phyloP scores from a whole-genome alignment of 495 filamentous ascomycete species.

The Evernia prunastri region DNA sequence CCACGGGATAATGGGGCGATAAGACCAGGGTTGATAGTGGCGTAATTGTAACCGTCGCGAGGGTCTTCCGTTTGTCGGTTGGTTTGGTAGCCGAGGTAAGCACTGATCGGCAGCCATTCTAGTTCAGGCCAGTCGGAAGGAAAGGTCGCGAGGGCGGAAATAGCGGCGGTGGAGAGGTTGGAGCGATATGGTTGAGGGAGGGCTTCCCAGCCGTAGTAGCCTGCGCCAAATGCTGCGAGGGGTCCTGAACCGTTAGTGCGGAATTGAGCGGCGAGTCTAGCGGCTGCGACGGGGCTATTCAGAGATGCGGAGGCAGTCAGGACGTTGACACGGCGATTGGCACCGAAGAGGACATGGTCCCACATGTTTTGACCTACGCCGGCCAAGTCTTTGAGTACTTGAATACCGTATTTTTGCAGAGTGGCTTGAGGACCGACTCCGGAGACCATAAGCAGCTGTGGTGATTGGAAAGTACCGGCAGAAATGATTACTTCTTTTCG shows the following conservation, averaged over 20 bases:
- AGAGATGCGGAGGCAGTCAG: conserved; percentile 25
- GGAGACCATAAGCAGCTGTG: conserved; percentile 49
- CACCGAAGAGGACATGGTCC: conserved; percentile 34
- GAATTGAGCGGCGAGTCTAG: conserved; percentile 17
- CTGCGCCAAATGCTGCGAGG: conserved; percentile 22
- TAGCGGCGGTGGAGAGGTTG: conserved; percentile 17
- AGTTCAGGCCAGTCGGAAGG: conserved; percentile 47
- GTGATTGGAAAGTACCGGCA: conserved; percentile 43
- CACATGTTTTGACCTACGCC: conserved; percentile 44
- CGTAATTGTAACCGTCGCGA: conserved; percentile 37
- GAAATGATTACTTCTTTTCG: conserved; percentile 43
- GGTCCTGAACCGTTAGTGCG: conserved; percentile 22
- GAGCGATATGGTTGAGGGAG: conserved; percentile 27
- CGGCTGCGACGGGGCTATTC: conserved; percentile 16
- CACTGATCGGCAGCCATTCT: conserved; percentile 35
- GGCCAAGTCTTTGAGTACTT: conserved; percentile 36
- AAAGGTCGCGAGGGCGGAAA: conserved; percentile 27
- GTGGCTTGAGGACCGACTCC: conserved; percentile 40
- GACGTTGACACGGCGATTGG: conserved; percentile 37
- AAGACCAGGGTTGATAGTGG: conserved; percentile 33
- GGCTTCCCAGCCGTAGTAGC: conserved; percentile 36
- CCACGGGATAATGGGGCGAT: conserved; percentile 37
- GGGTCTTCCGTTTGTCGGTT: conserved; percentile 20
- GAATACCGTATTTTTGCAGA: conserved; percentile 34
- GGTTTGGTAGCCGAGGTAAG: conserved; percentile 24